These are phyloP conservation scores for Oemleria cerasiformis DNA, from an alignment of 306 rosid species.

Conservation along the genomic window DNA sequence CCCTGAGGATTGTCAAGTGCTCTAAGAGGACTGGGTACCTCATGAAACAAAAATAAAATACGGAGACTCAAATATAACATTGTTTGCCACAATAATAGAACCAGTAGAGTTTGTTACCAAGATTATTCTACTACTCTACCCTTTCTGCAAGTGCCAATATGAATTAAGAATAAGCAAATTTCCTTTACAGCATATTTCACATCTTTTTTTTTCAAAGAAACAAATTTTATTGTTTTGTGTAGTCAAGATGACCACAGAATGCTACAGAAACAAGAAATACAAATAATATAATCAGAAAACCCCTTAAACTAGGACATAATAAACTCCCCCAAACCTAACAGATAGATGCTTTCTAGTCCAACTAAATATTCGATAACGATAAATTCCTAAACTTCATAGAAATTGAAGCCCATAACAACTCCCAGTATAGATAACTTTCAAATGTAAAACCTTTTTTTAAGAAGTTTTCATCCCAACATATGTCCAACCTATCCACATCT, in stretches of 20 bases:
- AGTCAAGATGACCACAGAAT: too few relatives aligned
- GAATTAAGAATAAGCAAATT: neutral
- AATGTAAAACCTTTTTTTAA: neutral
- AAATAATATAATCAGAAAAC: too few relatives aligned
- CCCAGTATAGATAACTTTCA: too few relatives aligned
- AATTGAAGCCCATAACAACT: too few relatives aligned
- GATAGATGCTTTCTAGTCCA: too few relatives aligned
- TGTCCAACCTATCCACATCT: neutral
- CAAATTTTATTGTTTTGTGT: too few relatives aligned
- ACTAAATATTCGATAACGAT: too few relatives aligned
- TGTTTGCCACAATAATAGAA: neutral
- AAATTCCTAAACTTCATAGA: too few relatives aligned
- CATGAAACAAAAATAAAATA: neutral
- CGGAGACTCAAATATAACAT: neutral
- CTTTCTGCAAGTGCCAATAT: neutral
- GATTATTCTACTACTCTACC: neutral
- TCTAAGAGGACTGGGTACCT: neutral
- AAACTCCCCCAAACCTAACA: too few relatives aligned
- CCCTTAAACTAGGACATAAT: too few relatives aligned
- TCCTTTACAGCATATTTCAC: neutral
- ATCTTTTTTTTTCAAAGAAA: neutral
- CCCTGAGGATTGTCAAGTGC: neutral
- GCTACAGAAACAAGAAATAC: too few relatives aligned
- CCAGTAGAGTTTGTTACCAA: neutral
- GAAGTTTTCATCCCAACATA: neutral